These are phyloP conservation scores for Aspergillus aculeatus DNA, from an alignment of 2,329 filamentous ascomycete species.

Conservation along the genomic window DNA sequence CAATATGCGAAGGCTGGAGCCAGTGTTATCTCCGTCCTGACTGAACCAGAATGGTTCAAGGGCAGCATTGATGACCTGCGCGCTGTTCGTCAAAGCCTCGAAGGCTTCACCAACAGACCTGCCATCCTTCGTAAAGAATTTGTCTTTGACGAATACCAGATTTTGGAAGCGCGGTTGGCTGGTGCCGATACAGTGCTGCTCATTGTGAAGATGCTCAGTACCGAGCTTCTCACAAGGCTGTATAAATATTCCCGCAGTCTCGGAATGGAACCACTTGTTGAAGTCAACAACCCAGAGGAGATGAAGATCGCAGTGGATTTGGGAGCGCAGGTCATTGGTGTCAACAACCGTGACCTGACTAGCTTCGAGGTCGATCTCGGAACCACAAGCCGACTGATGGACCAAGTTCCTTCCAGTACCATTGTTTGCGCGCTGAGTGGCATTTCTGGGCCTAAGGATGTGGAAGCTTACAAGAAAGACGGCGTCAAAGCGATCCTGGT, in stretches of 20 bases:
- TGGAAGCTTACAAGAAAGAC: conserved; percentile 80
- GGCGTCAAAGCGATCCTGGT: conserved; percentile 92
- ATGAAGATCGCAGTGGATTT: conserved; percentile 85
- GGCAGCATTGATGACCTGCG: conserved; percentile 92
- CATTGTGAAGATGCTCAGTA: conserved; percentile 96
- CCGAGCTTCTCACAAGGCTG: conserved; percentile 68
- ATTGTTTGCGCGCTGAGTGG: conserved; percentile 93
- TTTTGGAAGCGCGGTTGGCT: conserved; percentile 86
- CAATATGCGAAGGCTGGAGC: conserved; percentile 92
- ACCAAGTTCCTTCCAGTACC: conserved; percentile 79
- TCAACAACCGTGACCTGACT: conserved; percentile 95
- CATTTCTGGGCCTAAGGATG: conserved; percentile 85
- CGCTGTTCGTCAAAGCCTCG: conserved; percentile 81
- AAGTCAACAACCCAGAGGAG: conserved; percentile 92
- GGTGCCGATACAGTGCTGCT: conserved; percentile 92
- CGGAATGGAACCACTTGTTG: conserved; percentile 96
- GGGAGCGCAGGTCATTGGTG: conserved; percentile 87
- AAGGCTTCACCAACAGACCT: conserved; percentile 86
- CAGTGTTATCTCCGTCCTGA: conserved; percentile 97
- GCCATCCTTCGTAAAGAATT: conserved; percentile 95
- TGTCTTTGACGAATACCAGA: conserved; percentile 97
- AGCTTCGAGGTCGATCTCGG: conserved; percentile 95
- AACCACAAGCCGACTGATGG: conserved; percentile 84
- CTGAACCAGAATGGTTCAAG: conserved; percentile 99
- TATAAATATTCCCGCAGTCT: conserved; percentile 87